phyloP scores from a whole-genome alignment of 78 protist species.

The Protostelium mycophagum region DNA sequence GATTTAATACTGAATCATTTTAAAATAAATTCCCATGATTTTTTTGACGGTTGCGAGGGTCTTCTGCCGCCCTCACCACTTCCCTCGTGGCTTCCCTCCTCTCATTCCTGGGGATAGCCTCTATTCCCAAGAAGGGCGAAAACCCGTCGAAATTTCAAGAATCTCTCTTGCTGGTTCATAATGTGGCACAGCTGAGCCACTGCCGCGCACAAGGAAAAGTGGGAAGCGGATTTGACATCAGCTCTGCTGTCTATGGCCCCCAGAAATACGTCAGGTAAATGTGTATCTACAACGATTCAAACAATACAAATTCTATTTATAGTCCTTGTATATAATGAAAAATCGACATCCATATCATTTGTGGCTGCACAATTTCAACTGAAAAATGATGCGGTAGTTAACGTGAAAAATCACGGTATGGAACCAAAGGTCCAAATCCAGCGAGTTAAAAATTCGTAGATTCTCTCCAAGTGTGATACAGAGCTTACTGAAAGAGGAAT shows the following conservation, averaged over 20 bases:
- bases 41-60: too few species aligned
- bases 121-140: neutral
- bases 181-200: conserved; percentile 76
- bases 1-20: too few species aligned
- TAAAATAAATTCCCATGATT: too few species aligned
- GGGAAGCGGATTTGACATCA: conserved; percentile 86
- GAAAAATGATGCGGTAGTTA: too few species aligned
- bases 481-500: conserved; percentile 2
- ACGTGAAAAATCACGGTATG: too few species aligned
- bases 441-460: too few species aligned
- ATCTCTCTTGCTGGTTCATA: conserved; percentile 31
- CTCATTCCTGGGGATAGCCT: conserved; percentile 4
- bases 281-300: too few species aligned
- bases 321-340: too few species aligned
- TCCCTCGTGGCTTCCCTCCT: conserved; percentile 52
- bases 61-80: conserved; percentile 70
- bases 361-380: too few species aligned
- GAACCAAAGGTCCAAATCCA: too few species aligned
- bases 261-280: conserved; percentile 33
- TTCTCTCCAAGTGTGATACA: conserved; percentile 59
- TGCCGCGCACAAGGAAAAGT: conserved; percentile 82
- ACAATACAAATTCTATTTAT: too few species aligned
- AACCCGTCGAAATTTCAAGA: neutral
- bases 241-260: conserved; percentile 73
- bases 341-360: too few species aligned